Base-by-base conservation (phyloP, 768 basidiomycete species). In the Pisolithus albus region DNA sequence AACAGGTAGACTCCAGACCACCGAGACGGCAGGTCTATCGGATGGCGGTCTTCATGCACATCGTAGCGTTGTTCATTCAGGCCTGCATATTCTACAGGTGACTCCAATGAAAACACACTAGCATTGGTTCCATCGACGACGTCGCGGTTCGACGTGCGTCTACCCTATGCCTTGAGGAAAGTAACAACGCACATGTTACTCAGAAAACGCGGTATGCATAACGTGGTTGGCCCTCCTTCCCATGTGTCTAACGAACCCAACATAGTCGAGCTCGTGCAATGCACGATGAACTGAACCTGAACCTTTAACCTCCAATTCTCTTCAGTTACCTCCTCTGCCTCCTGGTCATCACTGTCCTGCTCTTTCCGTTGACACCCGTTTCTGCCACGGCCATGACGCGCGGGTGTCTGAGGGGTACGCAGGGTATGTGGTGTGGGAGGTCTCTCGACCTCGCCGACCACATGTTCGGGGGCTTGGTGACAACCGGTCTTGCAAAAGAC, bases 281-380 rank as follows among this genome's bases (percentile, higher is more conserved):
- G 88, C 81, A 16, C 86, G 79, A 90, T 76, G 63, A 92, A 92
- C 18, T 89, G 74, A 39, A 84, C 87, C 61, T 91, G 89, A 15
- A 83, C 75, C 54, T 86, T 78, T 51, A 79, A 50, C 56, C 74
- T 75, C 84, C 81, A 84, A 56, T 71, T 70, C 55, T 79, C 70
- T 34, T 71, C 69, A 18, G 59, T 60, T 11, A 64, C 41, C 23
- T 46, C 59, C 50, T 56, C 49, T n/a, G n/a, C n/a, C n/a, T n/a
- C n/a, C n/a, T 13, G 69, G 16, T 47, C 46, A 8, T 36, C 30
- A 13, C 28, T 21, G n/a, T 18, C 15, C 8, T 30, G 40, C 10
- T 11, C 40, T 13, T 44, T 43, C n/a, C n/a, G n/a, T n/a, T n/a
- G n/a, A n/a, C n/a, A n/a, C n/a, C 10, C 16, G 7, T 36, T 47